A percentile compares a stretch with the other conserved stretches of the same genome.
phyloP scores from a whole-genome alignment of 176 grass and related monocot species.

The Thalia dealbata region DNA sequence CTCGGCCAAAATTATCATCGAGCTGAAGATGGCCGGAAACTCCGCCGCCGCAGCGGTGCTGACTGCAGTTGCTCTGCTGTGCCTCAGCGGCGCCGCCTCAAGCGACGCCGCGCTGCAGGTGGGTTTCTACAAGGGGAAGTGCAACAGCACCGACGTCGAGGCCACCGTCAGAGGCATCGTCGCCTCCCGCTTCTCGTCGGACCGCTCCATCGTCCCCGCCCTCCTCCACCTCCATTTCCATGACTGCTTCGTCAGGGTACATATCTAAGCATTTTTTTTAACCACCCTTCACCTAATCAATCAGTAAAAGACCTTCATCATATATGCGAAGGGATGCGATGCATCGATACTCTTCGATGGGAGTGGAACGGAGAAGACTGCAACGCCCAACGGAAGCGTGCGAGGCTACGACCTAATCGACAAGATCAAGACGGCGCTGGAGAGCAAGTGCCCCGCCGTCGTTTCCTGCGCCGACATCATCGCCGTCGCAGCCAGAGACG shows the following conservation, averaged over 20 bases:
- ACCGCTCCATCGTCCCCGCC: constrained; percentile 53
- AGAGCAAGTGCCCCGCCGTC: constrained; percentile 38
- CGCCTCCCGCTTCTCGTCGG: constrained; percentile 27
- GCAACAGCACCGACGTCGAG: constrained; percentile 55
- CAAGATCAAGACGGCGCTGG: constrained; percentile 44
- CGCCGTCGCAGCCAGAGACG: too few species aligned
- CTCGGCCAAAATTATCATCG: too few species aligned
- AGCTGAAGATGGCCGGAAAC: too few species aligned
- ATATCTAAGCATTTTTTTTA: not conserved
- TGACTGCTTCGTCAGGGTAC: constrained; percentile 63
- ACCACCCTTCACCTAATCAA: too few species aligned
- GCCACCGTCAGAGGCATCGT: constrained; percentile 40
- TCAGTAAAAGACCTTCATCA: too few species aligned
- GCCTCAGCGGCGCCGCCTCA: not conserved
- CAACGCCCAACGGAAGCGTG: constrained; percentile 41
- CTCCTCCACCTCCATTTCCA: too few species aligned
- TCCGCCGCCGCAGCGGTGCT: constrained; percentile 3
- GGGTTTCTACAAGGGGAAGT: constrained; percentile 57
- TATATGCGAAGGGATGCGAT: constrained; percentile 59
- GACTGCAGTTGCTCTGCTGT: constrained; percentile 11
- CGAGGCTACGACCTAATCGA: constrained; percentile 71
- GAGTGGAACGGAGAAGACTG: constrained; percentile 55
- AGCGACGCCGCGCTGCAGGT: constrained; percentile 36
- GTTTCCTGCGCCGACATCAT: too few species aligned
- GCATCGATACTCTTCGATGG: constrained; percentile 71